Base-by-base conservation (phyloP, 768 basidiomycete genomes). In the Trametes cinnabarina region DNA sequence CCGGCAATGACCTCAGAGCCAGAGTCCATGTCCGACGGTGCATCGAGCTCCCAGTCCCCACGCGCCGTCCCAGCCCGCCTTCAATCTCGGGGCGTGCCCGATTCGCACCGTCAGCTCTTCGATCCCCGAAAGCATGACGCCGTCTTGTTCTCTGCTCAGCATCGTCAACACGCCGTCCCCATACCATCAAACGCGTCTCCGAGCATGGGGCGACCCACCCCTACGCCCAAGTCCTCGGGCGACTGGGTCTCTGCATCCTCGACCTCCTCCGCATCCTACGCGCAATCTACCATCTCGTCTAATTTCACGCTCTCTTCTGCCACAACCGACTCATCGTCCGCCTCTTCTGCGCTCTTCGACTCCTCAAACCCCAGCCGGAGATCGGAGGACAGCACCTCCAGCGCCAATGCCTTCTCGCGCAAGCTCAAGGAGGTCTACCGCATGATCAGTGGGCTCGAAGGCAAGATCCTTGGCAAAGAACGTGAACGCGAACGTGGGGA, bases 51-150 rank as follows among this genome's bases (percentile, higher is more conserved):
- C 0, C 79, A 82, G 64, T 73, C 72, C 12, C 74, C 75, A 15
- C 60, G 60, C 73, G 74, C 57, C 56, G 61, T 26, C 60, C 70
- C 42, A 32, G 63, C 72, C 11, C 68, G 71, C 34, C 50, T 71
- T 12, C 63, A 66, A 32, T 52, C 61, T 41, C 68, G 69, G 74
- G 85, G 40, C 55, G 51, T 57, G 52, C 28, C 72, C 44, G 63
- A 69, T 26, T 14, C 68, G 5, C 70, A 72, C 43, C 74, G 77
- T 9, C 89, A 88, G 60, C 82, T 97, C 0, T 95, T 94, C 57
- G 94, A 98, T 68, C 92, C 90, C 58, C 81, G 90, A 37, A 86
- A 92, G 66, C 91, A 98, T 70, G 92, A 98, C 70, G 93, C 97
- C 0, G 83, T 94, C 30, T 83, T 88, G 11, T 98, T 98, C 72